Percentiles rank a stretch among this genome's conserved stretches.
Conservation (phyloP, 805 yeast species). For the Candida chauliodis region DNA sequence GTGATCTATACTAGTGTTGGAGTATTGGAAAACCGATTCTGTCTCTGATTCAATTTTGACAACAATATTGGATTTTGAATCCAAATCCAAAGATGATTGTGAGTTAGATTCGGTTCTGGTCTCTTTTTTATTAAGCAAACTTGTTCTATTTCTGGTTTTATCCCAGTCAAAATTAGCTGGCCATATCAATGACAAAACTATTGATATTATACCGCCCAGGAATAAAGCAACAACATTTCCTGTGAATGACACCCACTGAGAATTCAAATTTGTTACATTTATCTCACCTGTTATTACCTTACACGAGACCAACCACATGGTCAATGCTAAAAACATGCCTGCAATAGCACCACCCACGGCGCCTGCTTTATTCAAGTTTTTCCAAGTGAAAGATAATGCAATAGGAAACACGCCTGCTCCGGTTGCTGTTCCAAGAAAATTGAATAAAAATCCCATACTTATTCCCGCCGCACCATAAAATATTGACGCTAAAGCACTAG, state of each 20-base stretch:
- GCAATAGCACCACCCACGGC: conserved; percentile 36
- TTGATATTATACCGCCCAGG: conserved; percentile 33
- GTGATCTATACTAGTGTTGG: conserved; percentile 20
- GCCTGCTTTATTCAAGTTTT: conserved; percentile 30
- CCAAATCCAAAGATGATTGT: not conserved
- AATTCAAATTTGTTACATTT: conserved; percentile 27
- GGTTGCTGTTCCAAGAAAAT: conserved; percentile 26
- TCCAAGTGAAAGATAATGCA: conserved; percentile 23
- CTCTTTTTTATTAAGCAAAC: conserved; percentile 10
- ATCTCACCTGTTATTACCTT: conserved; percentile 32
- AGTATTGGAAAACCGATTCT: conserved; percentile 11
- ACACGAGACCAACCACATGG: conserved; percentile 37
- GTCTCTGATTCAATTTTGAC: conserved; percentile 2
- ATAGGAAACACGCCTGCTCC: conserved; percentile 26
- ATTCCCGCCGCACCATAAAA: conserved; percentile 23
- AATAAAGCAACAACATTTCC: conserved; percentile 37
- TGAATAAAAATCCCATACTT: conserved; percentile 36
- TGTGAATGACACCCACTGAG: conserved; percentile 40
- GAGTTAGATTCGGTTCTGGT: no score
- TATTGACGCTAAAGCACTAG: conserved; percentile 19
- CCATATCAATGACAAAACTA: conserved; percentile 25
- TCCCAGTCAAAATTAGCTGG: conserved; percentile 40
- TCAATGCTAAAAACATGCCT: conserved; percentile 33
- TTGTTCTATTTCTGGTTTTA: conserved; percentile 31
- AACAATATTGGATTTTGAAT: conserved; percentile 2